Percentiles rank a stretch among this genome's conserved stretches.
phyloP scores from a whole-genome alignment of 1,284 basidiomycete genomes.

The Cystobasidium sp. region DNA sequence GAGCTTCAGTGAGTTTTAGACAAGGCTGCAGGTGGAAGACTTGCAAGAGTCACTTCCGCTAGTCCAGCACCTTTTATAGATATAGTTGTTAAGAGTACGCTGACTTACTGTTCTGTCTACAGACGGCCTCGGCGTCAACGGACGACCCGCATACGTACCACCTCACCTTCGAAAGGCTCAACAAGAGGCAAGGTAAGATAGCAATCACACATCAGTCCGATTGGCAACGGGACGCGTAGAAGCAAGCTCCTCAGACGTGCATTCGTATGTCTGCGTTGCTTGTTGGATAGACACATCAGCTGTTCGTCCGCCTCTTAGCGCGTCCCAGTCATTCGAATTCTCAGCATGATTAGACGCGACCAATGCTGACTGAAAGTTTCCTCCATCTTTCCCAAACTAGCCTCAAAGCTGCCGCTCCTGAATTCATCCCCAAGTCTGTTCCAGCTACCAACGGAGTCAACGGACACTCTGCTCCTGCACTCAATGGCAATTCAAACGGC shows the following conservation, averaged over 20 bases:
- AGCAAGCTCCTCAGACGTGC: not conserved
- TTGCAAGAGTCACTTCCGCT: too few species aligned
- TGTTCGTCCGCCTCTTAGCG: not conserved
- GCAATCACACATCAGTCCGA: not conserved
- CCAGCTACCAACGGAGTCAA: conserved; percentile 5
- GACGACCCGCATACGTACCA: conserved; percentile 40
- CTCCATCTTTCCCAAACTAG: not conserved
- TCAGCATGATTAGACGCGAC: not conserved
- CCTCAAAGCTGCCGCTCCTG: conserved; percentile 32
- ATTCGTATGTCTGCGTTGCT: not conserved
- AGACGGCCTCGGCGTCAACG: conserved; percentile 35
- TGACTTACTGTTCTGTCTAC: not conserved
- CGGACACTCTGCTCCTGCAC: conserved; percentile 21
- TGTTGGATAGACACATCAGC: not conserved
- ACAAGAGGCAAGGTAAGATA: conserved; percentile 32
- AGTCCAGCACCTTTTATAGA: too few species aligned
- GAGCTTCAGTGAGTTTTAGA: conserved; percentile 25
- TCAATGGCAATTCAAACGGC: conserved; percentile 18
- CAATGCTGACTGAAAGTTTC: not conserved
- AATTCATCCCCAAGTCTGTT: conserved; percentile 12
- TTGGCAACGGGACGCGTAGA: not conserved
- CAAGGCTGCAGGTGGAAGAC: too few species aligned
- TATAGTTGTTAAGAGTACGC: not conserved
- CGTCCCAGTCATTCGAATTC: not conserved
- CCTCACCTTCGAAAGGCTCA: conserved; percentile 43